phyloP scores from a whole-genome alignment of 495 filamentous ascomycete genomes.

The Neurospora pannonica region DNA sequence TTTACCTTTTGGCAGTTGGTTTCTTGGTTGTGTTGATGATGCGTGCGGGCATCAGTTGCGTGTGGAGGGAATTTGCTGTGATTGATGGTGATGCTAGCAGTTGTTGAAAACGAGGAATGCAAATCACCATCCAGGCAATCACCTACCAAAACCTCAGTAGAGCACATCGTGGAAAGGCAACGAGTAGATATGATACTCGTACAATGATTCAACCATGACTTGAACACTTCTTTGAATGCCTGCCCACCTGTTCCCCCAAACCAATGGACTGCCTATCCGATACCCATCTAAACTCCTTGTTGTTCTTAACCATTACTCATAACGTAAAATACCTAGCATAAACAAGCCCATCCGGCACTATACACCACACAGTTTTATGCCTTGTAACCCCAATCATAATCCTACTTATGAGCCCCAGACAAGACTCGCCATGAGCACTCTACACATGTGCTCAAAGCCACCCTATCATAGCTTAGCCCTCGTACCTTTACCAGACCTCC shows the following conservation, averaged over 20 bases:
- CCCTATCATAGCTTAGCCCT: slow-evolving; percentile 5
- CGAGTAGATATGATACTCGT: background rate
- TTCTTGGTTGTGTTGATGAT: background rate
- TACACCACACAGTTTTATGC: background rate
- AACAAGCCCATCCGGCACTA: background rate
- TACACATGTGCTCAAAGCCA: background rate
- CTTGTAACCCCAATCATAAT: background rate
- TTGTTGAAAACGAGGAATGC: background rate
- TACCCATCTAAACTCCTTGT: background rate
- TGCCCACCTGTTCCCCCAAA: too few species aligned
- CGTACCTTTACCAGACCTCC: background rate
- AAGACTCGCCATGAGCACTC: background rate
- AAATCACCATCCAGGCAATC: background rate
- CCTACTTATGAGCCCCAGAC: background rate
- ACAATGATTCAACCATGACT: background rate
- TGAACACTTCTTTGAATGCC: too few species aligned
- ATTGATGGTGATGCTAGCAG: background rate
- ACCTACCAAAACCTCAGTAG: background rate
- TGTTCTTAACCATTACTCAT: background rate
- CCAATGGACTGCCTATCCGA: background rate
- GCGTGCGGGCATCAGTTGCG: background rate
- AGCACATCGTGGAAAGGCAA: background rate
- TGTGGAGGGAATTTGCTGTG: background rate
- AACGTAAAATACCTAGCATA: background rate
- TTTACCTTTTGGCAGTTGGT: background rate